A percentile compares a stretch with the other conserved stretches of the same genome.
These are phyloP conservation scores for Oxalis stricta DNA, from an alignment of 441 rosid species.

Conservation along the genomic window DNA sequence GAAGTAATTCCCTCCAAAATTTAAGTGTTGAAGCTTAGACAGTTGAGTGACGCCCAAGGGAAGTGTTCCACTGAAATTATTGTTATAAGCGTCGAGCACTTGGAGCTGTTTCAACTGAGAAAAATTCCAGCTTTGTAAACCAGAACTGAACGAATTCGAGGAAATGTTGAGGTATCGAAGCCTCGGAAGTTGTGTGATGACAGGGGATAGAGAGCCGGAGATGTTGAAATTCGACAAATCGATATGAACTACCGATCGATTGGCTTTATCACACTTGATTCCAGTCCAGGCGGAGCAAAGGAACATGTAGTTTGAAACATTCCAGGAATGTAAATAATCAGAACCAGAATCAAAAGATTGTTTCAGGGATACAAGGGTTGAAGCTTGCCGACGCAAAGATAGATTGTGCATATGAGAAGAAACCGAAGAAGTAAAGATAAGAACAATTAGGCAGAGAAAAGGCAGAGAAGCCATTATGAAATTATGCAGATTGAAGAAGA, in stretches of 20 bases:
- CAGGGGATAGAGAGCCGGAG: conserved; percentile 52
- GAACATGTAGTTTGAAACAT: conserved; percentile 32
- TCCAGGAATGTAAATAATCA: conserved; percentile 47
- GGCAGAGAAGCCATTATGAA: conserved; percentile 10
- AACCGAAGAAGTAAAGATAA: conserved; percentile 15
- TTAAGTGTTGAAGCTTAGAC: conserved; percentile 33
- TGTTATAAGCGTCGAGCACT: conserved; percentile 54
- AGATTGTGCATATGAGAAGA: conserved; percentile 23
- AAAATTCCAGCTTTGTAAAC: conserved; percentile 38
- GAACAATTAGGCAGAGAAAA: conserved; percentile 19
- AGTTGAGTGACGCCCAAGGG: conserved; percentile 40
- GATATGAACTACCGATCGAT: conserved; percentile 32
- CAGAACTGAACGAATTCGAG: conserved; percentile 40
- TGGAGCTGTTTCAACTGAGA: conserved; percentile 30
- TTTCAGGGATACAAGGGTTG: conserved; percentile 44
- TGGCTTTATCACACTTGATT: conserved; percentile 33
- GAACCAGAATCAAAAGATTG: conserved; percentile 35
- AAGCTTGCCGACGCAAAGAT: conserved; percentile 41
- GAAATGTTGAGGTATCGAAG: conserved; percentile 58
- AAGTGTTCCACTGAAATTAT: conserved; percentile 63
- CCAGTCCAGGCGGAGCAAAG: conserved; percentile 71
- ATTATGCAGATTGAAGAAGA: too few relatives aligned
- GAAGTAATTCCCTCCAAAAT: conserved; percentile 63
- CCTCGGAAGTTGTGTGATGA: conserved; percentile 26
- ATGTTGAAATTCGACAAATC: conserved; percentile 47